phyloP scores from a whole-genome alignment of 176 grass and related monocot species.

The Oryza officinalis region DNA sequence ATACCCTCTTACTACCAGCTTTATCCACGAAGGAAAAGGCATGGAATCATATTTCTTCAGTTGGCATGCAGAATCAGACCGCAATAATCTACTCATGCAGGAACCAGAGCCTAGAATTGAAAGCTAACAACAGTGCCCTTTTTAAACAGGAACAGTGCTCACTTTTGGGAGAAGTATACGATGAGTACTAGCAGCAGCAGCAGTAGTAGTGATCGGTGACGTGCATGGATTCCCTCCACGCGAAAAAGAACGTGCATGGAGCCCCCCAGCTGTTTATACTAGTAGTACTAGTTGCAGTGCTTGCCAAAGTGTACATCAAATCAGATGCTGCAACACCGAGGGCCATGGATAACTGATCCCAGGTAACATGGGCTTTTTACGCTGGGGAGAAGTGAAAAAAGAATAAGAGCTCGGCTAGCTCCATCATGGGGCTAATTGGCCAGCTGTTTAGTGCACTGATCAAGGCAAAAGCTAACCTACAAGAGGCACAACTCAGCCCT shows the following conservation, averaged over 20 bases:
- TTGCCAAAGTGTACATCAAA: conserved; percentile 51
- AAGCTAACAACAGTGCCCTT: conserved; percentile 30
- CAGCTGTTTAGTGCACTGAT: conserved; percentile 35
- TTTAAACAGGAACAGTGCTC: conserved; percentile 16
- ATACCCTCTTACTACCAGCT: conserved; percentile 14
- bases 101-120: conserved; percentile 6
- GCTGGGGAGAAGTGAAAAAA: conserved; percentile 19
- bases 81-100: conserved; percentile 43
- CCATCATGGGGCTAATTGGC: conserved; percentile 26
- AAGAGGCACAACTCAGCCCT: conserved; percentile 35
- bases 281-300: not conserved
- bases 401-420: not conserved
- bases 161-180: conserved; percentile 1
- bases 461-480: conserved; percentile 25
- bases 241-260: conserved; percentile 44
- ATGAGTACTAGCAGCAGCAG: not conserved
- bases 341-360: conserved; percentile 49
- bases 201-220: conserved; percentile 27
- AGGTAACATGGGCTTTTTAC: conserved; percentile 57
- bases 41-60: conserved; percentile 28
- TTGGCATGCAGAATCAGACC: conserved; percentile 24
- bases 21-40: conserved; percentile 38
- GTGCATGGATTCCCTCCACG: conserved; percentile 62
- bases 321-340: conserved; percentile 46
- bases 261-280: conserved; percentile 42